Conservation (phyloP, 345 rosid species). For the Moricandia arvensis region DNA sequence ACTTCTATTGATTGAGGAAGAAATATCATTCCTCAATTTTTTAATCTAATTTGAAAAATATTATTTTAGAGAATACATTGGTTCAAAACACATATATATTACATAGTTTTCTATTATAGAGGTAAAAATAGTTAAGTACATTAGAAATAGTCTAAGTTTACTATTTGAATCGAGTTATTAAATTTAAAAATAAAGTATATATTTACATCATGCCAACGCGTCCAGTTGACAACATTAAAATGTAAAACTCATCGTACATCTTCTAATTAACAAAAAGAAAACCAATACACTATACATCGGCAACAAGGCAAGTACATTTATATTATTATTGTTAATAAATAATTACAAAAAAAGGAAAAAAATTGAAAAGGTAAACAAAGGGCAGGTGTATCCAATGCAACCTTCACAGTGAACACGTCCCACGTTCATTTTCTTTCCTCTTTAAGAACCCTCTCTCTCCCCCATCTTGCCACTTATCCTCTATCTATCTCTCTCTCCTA, state of each 20-base stretch:
- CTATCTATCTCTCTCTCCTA: constrained; percentile 10
- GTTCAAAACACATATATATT: too few relatives aligned
- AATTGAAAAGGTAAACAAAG: constrained; percentile 23
- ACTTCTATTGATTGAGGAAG: too few relatives aligned
- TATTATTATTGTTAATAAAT: not conserved
- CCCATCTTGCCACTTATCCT: constrained; percentile 28
- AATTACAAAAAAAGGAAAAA: not conserved
- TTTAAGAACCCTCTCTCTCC: constrained; percentile 21
- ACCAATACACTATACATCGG: constrained; percentile 27
- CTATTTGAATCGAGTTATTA: too few relatives aligned
- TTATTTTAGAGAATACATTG: too few relatives aligned
- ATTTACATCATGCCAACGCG: not conserved
- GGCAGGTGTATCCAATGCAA: constrained; percentile 43
- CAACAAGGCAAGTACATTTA: constrained; percentile 38
- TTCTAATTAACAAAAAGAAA: not conserved
- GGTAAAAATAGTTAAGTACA: too few relatives aligned
- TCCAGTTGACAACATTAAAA: constrained; percentile 2
- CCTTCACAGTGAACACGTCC: constrained; percentile 46
- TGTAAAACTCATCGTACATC: constrained; percentile 19
- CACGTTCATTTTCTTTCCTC: constrained; percentile 34
- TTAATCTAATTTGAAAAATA: too few relatives aligned
- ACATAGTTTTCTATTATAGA: too few relatives aligned
- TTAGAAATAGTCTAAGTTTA: too few relatives aligned
- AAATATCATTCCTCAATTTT: too few relatives aligned
- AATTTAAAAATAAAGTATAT: too few relatives aligned